phyloP scores from a whole-genome alignment of 75 land plant genomes.

The Cryptomeria japonica region DNA sequence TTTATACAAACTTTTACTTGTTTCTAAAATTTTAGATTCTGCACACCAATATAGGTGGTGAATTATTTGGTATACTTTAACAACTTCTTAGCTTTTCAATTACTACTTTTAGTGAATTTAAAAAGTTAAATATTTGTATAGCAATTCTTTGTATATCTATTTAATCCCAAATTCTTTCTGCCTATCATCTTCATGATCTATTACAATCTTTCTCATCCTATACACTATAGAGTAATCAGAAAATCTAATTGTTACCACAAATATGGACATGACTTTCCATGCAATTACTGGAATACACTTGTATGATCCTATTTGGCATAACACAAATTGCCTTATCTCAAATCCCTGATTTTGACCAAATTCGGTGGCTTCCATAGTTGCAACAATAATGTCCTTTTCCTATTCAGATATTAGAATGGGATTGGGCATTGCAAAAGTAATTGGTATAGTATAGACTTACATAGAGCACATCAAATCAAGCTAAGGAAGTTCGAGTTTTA shows the following conservation, averaged over 20 bases:
- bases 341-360: slow-evolving; percentile 13
- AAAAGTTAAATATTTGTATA: no score
- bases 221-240: slow-evolving; percentile 10
- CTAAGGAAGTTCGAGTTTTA: neutral
- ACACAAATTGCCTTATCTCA: slow-evolving; percentile 15
- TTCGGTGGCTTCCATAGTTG: slow-evolving; percentile 27
- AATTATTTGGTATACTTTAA: no score
- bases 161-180: no score
- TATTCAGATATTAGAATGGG: no score
- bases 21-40: no score
- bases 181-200: no score
- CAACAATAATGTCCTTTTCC: no score
- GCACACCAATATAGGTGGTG: no score
- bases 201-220: neutral
- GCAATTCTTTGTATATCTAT: no score
- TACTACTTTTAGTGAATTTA: no score
- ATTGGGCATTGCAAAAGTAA: slow-evolving; percentile 15
- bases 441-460: neutral
- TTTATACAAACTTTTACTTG: no score
- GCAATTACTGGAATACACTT: slow-evolving; percentile 4
- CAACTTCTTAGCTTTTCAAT: no score
- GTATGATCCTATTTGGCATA: slow-evolving; percentile 13
- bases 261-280: slow-evolving; percentile 15
- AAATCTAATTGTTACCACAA: slow-evolving; percentile 16
- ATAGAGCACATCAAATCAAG: neutral